Evolutionary conservation across 108 stramenopile genomes (phyloP).

Genomic region (Cyclostephanos tholiformis): DNA sequence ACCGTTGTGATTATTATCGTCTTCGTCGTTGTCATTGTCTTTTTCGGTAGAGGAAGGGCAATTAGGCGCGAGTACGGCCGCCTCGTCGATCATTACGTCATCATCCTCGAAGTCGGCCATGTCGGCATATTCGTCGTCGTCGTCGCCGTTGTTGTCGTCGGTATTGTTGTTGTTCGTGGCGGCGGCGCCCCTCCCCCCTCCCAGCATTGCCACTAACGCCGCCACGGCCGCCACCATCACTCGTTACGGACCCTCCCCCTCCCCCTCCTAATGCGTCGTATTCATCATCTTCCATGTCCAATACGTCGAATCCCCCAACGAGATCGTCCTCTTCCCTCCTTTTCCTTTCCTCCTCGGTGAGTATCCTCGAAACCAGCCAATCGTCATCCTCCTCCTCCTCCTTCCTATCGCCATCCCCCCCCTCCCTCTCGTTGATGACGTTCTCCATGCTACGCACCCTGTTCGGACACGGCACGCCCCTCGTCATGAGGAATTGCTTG

Average conservation of each 20-base stretch:
- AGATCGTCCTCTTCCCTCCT: slow-evolving; percentile 46
- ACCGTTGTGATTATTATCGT: slow-evolving; percentile 25
- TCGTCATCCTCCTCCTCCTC: slow-evolving; percentile 44
- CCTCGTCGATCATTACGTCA: slow-evolving; percentile 74
- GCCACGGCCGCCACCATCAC: slow-evolving; percentile 7
- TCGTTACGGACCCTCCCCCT: no score
- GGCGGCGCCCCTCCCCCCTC: slow-evolving; percentile 7
- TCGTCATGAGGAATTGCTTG: slow-evolving; percentile 92
- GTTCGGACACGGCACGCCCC: slow-evolving; percentile 85
- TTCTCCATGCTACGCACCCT: slow-evolving; percentile 81
- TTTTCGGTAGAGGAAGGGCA: slow-evolving; percentile 12
- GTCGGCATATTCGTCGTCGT: slow-evolving; percentile 90
- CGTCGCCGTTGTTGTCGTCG: slow-evolving; percentile 52
- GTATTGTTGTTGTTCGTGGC: slow-evolving; percentile 10
- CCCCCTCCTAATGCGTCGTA: slow-evolving; percentile 6
- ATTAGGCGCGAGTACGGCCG: slow-evolving; percentile 43
- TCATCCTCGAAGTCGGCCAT: slow-evolving; percentile 91
- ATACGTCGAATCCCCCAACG: slow-evolving; percentile 87
- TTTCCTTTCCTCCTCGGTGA: slow-evolving; percentile 40
- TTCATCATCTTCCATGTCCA: slow-evolving; percentile 76
- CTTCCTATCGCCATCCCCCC: not conserved
- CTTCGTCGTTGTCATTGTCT: not conserved
- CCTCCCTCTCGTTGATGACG: slow-evolving; percentile 45
- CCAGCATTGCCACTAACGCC: not conserved
- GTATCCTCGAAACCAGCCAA: slow-evolving; percentile 70